Base-by-base conservation (phyloP, 179 eudicot genomes). In the Patellifolia procumbens region DNA sequence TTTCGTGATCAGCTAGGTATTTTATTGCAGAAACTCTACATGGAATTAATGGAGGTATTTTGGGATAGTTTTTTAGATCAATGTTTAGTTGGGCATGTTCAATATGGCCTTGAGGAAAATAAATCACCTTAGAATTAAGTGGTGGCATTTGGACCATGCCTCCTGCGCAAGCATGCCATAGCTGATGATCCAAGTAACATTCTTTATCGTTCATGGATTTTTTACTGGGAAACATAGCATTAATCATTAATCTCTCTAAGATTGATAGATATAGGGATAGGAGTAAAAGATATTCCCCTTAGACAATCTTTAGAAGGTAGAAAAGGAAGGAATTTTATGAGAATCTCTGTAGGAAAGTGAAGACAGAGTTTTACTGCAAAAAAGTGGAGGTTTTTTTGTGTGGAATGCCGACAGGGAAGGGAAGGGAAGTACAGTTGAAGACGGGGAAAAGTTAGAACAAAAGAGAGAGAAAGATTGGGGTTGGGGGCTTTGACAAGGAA, bases 91-190 rank as follows among this genome's bases (percentile, higher is more conserved):
- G 84, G 17, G 84, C 82, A 61, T 83, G 88, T 62, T 85, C 88
- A 28, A 83, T 68, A 20, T 85, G 88, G 28, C 88, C 86, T 39
- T 85, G 88, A 61, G 86, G 79, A 35, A 85, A 85, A 78, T 83
- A 85, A 51, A 80, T 56, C 0, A 83, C 84, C 68, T 73, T 75
- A 1, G 88, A 83, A 52, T 85, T 83, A 7, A 85, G 74, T 29
- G 78, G 63, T 9, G 88, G 88, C 80, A 85, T 85, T 81, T 85
- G 86, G 4, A 85, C 86, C 84, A 85, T 82, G 26, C 80, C 85
- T 28, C 87, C 87, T 20, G 87, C 87, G 71, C 87, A 85, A 42
- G 85, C 85, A 56, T 85, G 85, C 87, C 88, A 85, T 77, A 85
- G 76, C 7, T 80, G 82, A 55, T 84, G 82, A 81, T 85, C 81